Evolutionary conservation across 768 basidiomycete genomes (phyloP).

Genomic region (Mycena latifolia): DNA sequence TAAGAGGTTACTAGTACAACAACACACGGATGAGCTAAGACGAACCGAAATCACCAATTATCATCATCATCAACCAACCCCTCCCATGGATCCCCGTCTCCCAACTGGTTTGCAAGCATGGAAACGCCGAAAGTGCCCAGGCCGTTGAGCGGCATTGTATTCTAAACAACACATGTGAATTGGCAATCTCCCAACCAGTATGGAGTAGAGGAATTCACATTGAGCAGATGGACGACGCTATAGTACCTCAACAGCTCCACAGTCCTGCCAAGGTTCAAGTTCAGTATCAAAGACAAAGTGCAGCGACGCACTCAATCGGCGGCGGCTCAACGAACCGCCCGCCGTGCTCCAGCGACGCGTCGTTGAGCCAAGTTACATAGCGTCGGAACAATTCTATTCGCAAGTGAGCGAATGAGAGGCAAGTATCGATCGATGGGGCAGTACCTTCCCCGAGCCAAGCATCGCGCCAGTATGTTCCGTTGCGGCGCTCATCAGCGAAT

Average conservation of each 20-base stretch:
- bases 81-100: constrained; percentile 9
- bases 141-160: constrained; percentile 5
- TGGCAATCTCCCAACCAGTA: background rate
- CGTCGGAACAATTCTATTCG: constrained; percentile 8
- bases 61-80: constrained; percentile 12
- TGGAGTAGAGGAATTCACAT: constrained; percentile 1
- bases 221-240: constrained; percentile 13
- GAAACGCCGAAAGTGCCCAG: constrained; percentile 9
- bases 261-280: background rate
- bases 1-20: too few relatives aligned
- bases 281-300: too few relatives aligned
- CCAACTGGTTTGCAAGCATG: background rate
- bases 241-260: constrained; percentile 25
- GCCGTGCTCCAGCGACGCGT: constrained; percentile 23
- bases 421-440: background rate
- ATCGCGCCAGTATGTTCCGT: constrained; percentile 3
- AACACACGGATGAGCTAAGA: too few relatives aligned
- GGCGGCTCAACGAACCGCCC: constrained; percentile 26
- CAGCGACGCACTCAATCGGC: constrained; percentile 19
- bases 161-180: constrained; percentile 1
- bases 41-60: constrained; percentile 83
- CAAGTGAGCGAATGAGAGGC: background rate
- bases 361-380: constrained; percentile 27
- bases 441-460: constrained; percentile 23
- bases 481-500: background rate